phyloP scores from a whole-genome alignment of 371 early-diverging fungal genomes.

The Mortierella sp. region DNA sequence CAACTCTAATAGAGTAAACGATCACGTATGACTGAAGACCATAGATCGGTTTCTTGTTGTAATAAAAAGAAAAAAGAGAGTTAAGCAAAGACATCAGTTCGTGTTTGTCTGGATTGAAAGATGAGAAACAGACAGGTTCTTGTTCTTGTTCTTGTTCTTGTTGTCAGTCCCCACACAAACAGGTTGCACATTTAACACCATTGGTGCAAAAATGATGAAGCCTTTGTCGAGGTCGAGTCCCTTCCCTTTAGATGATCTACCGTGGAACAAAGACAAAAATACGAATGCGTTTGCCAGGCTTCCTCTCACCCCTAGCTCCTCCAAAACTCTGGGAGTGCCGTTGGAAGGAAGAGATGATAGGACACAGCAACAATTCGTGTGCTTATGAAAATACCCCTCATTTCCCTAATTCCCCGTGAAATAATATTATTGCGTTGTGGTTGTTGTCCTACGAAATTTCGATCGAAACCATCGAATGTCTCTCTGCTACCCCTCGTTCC shows the following conservation, averaged over 20 bases:
- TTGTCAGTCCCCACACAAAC: background rate
- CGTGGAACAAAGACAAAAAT: background rate
- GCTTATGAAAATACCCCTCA: background rate
- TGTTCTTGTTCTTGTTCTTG: background rate
- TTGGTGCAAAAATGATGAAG: background rate
- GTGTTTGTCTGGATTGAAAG: too few relatives aligned
- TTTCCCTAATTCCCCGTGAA: background rate
- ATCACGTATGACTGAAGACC: too few relatives aligned
- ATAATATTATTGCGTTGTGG: background rate
- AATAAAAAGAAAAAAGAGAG: too few relatives aligned
- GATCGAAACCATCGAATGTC: conserved; percentile 11
- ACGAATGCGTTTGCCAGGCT: background rate
- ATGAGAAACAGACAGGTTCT: too few relatives aligned
- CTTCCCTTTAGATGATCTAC: background rate
- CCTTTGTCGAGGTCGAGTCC: background rate
- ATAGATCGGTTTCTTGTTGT: too few relatives aligned
- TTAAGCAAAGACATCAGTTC: too few relatives aligned
- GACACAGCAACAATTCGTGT: background rate
- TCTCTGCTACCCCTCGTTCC: background rate
- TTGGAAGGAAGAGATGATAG: background rate
- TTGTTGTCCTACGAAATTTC: background rate
- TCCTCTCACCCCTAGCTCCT: background rate
- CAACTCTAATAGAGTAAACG: too few relatives aligned
- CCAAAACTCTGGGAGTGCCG: background rate
- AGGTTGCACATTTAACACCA: background rate